phyloP scores from a whole-genome alignment of 495 filamentous ascomycete genomes.

The Aspergillus nidulans region DNA sequence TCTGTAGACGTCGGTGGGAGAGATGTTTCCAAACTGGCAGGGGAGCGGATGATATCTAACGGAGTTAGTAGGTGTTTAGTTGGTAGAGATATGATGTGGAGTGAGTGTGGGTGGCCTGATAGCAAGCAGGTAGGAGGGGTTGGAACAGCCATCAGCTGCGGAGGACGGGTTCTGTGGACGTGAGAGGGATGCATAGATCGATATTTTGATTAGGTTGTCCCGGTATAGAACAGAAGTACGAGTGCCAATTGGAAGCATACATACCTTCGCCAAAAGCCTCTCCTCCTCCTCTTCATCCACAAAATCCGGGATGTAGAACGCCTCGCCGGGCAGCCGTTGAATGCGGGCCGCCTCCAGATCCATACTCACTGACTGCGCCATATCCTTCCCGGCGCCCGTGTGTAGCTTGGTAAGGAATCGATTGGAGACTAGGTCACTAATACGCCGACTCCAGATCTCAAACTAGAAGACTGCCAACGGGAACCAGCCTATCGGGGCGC shows the following conservation, averaged over 20 bases:
- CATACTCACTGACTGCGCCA: constrained; percentile 8
- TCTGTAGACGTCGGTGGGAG: constrained; percentile 81
- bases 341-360: constrained; percentile 50
- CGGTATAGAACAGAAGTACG: background rate
- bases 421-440: background rate
- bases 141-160: too few relatives aligned
- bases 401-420: background rate
- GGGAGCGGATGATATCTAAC: constrained; percentile 54
- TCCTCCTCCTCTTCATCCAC: constrained; percentile 73
- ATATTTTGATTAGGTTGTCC: too few relatives aligned
- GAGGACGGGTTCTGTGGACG: too few relatives aligned
- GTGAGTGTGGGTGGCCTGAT: too few relatives aligned
- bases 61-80: background rate
- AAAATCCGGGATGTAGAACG: constrained; percentile 88
- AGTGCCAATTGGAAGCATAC: too few relatives aligned
- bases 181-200: too few relatives aligned
- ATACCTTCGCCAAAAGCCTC: constrained; percentile 63
- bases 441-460: background rate
- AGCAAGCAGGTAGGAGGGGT: too few relatives aligned
- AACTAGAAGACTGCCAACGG: background rate
- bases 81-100: background rate
- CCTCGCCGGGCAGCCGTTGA: constrained; percentile 53
- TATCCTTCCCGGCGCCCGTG: background rate
- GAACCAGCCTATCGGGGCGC: background rate
- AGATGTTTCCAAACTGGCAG: constrained; percentile 82